Conservation (phyloP, 768 basidiomycete species). For the Suillus alpinus region DNA sequence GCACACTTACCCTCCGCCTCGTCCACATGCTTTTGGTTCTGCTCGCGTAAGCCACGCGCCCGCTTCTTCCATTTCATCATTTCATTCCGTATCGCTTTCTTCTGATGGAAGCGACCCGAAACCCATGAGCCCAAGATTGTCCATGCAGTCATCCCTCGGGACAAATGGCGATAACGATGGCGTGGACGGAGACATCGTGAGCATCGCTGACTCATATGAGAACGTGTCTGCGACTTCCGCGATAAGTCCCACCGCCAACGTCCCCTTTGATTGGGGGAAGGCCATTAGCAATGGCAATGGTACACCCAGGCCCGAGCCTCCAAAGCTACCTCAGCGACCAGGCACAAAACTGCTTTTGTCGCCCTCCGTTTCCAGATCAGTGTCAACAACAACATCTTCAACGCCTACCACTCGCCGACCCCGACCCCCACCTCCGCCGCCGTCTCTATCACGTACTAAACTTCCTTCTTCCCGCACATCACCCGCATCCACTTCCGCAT, state of each 20-base stretch:
- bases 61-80: conserved; percentile 75
- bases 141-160: conserved; percentile 37
- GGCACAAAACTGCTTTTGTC: conserved; percentile 19
- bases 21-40: conserved; percentile 34
- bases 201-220: conserved; percentile 73
- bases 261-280: conserved; percentile 50
- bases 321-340: conserved; percentile 49
- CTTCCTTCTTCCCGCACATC: conserved; percentile 38
- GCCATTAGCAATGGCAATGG: conserved; percentile 35
- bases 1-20: conserved; percentile 54
- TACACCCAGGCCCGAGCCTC: conserved; percentile 33
- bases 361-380: conserved; percentile 29
- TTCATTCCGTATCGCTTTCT: conserved; percentile 80
- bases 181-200: conserved; percentile 48
- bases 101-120: conserved; percentile 47
- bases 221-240: conserved; percentile 56
- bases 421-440: conserved; percentile 40
- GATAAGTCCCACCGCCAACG: conserved; percentile 49
- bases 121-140: conserved; percentile 1
- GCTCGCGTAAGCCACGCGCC: conserved; percentile 47
- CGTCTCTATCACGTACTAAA: conserved; percentile 16
- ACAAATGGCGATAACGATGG: conserved; percentile 38
- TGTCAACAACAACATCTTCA: conserved; percentile 36
- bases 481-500: conserved; percentile 34
- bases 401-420: conserved; percentile 38